Evolutionary conservation across 768 basidiomycete genomes (phyloP), one percentile per base, ranked within the genome.

Genomic region (Mycena kentingensis): DNA sequence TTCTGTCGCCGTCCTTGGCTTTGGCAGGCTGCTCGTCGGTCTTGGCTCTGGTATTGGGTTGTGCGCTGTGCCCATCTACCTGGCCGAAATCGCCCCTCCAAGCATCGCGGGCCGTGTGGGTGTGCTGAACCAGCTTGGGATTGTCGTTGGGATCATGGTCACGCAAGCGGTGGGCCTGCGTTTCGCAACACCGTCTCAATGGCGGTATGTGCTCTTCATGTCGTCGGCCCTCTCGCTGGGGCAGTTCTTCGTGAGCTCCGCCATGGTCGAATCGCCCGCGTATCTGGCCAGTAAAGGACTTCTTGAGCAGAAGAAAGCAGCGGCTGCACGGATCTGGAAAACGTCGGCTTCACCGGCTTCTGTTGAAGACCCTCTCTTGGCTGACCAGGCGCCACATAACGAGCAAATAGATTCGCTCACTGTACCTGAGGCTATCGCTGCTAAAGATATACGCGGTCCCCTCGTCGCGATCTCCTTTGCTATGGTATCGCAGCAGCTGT

Each of bases 61-160:
- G 6, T 89, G 88, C 58, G 82, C 91, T n/a, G 82, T 83, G 3
- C 94, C 94, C 10, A 78, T 94, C 29, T 94, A 83, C 69, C 75
- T 96, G n/a, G 77, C 88, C 4, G 91, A 94, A 67, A 85, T 96
- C 12, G 84, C 92, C 0, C 94, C 93, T 0, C 70, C 81, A 2
- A 77, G 79, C 39, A 87, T 93, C 51, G 85, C 82, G 58, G 89
- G 88, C 18, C 86, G 74, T 49, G 73, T 93, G 55, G 91, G 90
- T 84, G 87, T 93, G 24, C 74, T 93, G 25, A 90, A 87, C 1
- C 92, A 93, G 60, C 71, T 94, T 24, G 83, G 80, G 32, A 88
- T 96, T 62, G 91, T 96, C 28, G 69, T 91, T 47, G 91, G 91
- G 25, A 88, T 97, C 57, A 85, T 96, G 77, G 66, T 83, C n/a